phyloP scores from a whole-genome alignment of 495 filamentous ascomycete genomes.

The Cercophora samala region DNA sequence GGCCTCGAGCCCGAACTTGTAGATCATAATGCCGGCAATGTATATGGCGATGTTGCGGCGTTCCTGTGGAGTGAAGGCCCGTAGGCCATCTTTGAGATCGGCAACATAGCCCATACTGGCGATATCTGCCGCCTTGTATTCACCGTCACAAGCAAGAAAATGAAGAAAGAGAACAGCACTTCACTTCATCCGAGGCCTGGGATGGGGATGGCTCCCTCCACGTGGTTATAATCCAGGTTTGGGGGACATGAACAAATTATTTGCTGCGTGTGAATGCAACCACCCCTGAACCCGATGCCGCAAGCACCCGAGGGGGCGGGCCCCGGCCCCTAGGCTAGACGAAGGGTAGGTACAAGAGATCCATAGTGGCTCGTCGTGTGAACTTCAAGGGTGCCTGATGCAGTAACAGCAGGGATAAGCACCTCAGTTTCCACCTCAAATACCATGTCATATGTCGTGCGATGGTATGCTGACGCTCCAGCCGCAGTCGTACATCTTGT shows the following conservation, averaged over 20 bases:
- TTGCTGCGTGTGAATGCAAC: neutral
- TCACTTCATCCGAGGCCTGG: neutral
- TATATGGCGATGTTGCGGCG: conserved; percentile 43
- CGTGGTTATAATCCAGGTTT: neutral
- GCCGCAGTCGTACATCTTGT: neutral
- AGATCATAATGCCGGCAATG: conserved; percentile 41
- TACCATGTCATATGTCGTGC: neutral
- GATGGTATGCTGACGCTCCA: neutral
- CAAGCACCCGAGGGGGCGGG: neutral
- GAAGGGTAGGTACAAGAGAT: neutral
- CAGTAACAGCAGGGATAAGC: neutral
- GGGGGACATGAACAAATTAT: neutral
- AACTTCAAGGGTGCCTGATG: neutral
- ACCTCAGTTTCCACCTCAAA: neutral
- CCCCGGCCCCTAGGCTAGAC: neutral
- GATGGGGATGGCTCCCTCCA: neutral
- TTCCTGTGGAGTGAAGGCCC: conserved; percentile 33
- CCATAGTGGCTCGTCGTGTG: neutral
- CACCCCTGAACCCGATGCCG: neutral
- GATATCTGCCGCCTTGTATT: neutral
- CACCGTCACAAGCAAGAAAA: neutral
- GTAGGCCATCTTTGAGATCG: conserved; percentile 16
- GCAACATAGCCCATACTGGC: conserved; percentile 19
- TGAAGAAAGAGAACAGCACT: neutral
- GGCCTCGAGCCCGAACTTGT: conserved; percentile 47